Percentiles rank a stretch among this genome's conserved stretches.
phyloP scores from a whole-genome alignment of 305 asterid species.

The Andrographis paniculata region DNA sequence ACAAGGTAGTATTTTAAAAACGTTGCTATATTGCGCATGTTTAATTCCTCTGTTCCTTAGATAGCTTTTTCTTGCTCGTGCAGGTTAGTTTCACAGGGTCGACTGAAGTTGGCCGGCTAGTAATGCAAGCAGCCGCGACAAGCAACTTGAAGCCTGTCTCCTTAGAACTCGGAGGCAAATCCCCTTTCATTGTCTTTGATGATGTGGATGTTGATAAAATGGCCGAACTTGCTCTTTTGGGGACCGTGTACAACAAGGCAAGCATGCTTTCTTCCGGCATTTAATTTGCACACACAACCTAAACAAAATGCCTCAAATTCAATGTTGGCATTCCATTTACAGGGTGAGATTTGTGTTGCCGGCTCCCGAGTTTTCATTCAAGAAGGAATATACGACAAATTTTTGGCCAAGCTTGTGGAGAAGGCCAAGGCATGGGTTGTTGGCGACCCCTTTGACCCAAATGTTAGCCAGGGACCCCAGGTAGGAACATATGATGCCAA shows the following conservation, averaged over 20 bases:
- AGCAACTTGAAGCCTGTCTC: neutral
- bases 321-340: neutral
- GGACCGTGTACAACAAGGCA: neutral
- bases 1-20: neutral
- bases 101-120: neutral
- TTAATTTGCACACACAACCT: neutral
- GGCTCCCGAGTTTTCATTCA: neutral
- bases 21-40: neutral
- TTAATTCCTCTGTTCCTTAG: neutral
- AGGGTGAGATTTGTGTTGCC: neutral
- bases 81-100: neutral
- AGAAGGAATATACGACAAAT: neutral
- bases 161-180: neutral
- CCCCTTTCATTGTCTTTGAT: neutral
- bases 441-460: neutral
- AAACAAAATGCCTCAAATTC: neutral
- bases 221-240: neutral
- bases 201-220: neutral
- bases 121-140: neutral
- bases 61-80: neutral
- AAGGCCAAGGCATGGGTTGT: neutral
- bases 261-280: neutral
- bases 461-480: neutral
- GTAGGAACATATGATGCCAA: neutral
- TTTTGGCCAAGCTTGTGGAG: neutral